Evolutionary conservation across 2,329 filamentous ascomycete species (phyloP), one percentile per base, ranked within the genome.

Genomic region (Atkinsonella texensis): DNA sequence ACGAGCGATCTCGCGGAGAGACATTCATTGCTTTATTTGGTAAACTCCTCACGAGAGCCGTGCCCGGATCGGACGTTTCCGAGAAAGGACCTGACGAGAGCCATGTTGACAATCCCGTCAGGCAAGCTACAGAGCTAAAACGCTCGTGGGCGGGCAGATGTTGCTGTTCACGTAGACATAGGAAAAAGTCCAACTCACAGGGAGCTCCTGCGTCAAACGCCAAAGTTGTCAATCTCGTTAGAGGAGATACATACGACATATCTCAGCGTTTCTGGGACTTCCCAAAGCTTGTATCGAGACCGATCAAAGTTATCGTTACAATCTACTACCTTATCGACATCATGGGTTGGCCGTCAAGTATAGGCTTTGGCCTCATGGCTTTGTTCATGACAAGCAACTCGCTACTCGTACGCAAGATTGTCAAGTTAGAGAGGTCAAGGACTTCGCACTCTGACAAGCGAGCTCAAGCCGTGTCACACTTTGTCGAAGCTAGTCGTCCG

Each of bases 241-340:
- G 88, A 47, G 82, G 78, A 53, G 87, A 93, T 63, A 87, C 85
- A 0, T 93, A 91, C 61, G 85, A 90, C 62, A 80, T 91, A 40
- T 79, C 87, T 2, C 87, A 91, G 60, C 72, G 86, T 43, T 93
- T 95, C 59, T 95, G 89, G 89, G 89, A 95, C 54, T 86, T 93
- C 49, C 77, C 85, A 2, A 74, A 74, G n/a, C 70, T 95, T 1
- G 70, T 94, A 41, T 83, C 83, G 3, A 87, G 85, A 55, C 89
- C 89, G 0, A 66, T 93, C 15, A 85, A 85, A 53, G 76, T 91
- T n/a, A 61, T 89, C 1, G 72, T 95, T 4, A 86, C 88, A 0
- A 62, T 70, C 13, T 69, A 69, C 58, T 76, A 87, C 12, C 69
- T 81, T 12, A 74, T 95, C 6, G 82, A 79, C 54, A 77, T 95